Base-by-base conservation (phyloP, 2,329 filamentous ascomycete genomes). In the Colletotrichum somersetense region DNA sequence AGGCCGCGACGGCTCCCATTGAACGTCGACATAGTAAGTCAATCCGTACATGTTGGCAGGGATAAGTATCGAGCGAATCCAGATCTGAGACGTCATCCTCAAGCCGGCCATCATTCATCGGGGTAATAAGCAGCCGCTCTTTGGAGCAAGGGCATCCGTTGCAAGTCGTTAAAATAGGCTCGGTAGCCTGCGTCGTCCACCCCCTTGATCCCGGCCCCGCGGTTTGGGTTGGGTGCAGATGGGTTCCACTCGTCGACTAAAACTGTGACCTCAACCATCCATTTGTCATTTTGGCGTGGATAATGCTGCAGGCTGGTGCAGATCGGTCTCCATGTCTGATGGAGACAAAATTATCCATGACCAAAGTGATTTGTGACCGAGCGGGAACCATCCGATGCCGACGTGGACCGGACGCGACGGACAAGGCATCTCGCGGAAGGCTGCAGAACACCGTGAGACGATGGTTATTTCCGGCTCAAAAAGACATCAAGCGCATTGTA, bases 121-220 rank as follows among this genome's bases (percentile, higher is more conserved):
- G 30, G 30, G n/a, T 11, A 18, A 26, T 40, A 38, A 23, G 16
- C 14, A 18, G n/a, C 6, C 61, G 5, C 16, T 63, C n/a, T 38
- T n/a, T 10, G 14, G 38, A 14, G 23, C 48, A 62, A 61, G 69
- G 69, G n/a, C 69, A 48, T 53, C 18, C 55, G 62, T 67, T 69
- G 57, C 61, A 66, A 72, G 70, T 73, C 72, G 72, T 74, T 62
- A 44, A 73, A 74, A 73, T 74, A 74, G 62, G 56, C 65, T 74
- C 70, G 69, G 62, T 56, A 62, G 59, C 5, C 44, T 66, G 65
- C 72, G 42, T 66, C 33, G 30, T 53, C 67, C 65, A 62, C 61
- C 65, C 65, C 65, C 70, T 64, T 73, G 65, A 74, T 70, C 72
- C 72, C 65, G 56, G 72, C 70, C 57, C 70, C 70, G 42, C 65